Percentiles rank a stretch among this genome's conserved stretches.
phyloP scores from a whole-genome alignment of 2,329 filamentous ascomycete genomes.

The Claviceps pazoutovae region DNA sequence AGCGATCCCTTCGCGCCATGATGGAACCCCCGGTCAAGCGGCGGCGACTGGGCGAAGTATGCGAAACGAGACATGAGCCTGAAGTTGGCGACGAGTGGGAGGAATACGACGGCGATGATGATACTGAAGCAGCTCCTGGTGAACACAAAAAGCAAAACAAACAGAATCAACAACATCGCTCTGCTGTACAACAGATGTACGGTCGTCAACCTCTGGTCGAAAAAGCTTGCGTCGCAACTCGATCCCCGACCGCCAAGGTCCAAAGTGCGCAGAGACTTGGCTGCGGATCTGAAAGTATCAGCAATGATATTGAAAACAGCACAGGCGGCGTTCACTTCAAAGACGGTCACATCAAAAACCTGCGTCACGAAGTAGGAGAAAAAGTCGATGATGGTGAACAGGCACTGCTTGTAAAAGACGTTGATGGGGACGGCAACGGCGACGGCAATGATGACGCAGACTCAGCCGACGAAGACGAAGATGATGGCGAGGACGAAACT shows the following conservation, averaged over 20 bases:
- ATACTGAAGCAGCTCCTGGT: conserved; percentile 34
- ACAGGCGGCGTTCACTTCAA: conserved; percentile 77
- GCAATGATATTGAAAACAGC: conserved; percentile 76
- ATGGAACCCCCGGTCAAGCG: conserved; percentile 51
- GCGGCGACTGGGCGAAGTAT: conserved; percentile 35
- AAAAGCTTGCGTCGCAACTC: conserved; percentile 51
- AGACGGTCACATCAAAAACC: conserved; percentile 64
- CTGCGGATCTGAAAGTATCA: conserved; percentile 67
- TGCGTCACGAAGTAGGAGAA: conserved; percentile 39
- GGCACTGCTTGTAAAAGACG: neutral
- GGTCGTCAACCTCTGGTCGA: conserved; percentile 45
- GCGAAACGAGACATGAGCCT: conserved; percentile 12
- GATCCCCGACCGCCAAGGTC: conserved; percentile 74
- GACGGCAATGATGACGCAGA: conserved; percentile 16
- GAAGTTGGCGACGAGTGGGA: conserved; percentile 3
- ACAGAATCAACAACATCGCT: conserved; percentile 20
- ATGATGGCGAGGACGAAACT: conserved; percentile 10
- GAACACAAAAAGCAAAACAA: conserved; percentile 16
- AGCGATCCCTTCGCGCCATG: neutral
- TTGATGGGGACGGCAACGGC: conserved; percentile 15
- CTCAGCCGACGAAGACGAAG: conserved; percentile 12
- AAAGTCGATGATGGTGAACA: neutral
- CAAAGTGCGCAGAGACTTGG: conserved; percentile 81
- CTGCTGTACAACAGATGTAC: conserved; percentile 31
- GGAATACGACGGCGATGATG: conserved; percentile 20